Conservation (phyloP, 495 filamentous ascomycete genomes). For the Podospora pseudopauciseta region DNA sequence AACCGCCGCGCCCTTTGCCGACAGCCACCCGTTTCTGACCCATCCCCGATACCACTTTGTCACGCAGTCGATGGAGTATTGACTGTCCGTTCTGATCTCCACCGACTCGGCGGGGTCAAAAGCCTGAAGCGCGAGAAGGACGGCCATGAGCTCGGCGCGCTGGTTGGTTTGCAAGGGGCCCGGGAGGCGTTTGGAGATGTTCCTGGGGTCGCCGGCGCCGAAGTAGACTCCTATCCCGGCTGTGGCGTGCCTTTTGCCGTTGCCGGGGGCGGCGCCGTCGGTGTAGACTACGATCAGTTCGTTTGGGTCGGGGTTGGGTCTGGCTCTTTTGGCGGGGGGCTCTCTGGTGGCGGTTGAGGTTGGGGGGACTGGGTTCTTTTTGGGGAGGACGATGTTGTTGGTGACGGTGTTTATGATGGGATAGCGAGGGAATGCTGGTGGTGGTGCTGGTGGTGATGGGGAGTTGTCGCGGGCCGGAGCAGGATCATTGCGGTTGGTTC, state of each 20-base stretch:
- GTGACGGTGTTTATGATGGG: no score
- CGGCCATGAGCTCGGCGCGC: constrained; percentile 86
- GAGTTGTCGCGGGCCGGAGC: no score
- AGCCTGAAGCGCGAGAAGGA: constrained; percentile 76
- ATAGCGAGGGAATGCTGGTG: no score
- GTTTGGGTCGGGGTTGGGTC: no score
- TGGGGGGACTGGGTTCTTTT: no score
- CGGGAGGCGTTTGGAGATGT: constrained; percentile 77
- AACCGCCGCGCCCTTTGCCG: constrained; percentile 62
- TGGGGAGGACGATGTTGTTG: no score
- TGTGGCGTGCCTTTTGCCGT: constrained; percentile 65
- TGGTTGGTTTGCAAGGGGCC: constrained; percentile 86
- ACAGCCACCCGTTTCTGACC: constrained; percentile 77
- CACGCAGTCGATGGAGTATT: constrained; percentile 84
- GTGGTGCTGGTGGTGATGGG: no score
- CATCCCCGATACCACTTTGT: constrained; percentile 80
- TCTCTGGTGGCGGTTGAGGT: no score
- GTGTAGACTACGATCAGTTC: constrained; percentile 65
- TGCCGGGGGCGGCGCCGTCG: constrained; percentile 77
- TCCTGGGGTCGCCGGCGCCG: constrained; percentile 63
- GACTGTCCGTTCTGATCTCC: constrained; percentile 75
- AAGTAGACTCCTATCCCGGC: constrained; percentile 91
- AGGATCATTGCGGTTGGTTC: no score
- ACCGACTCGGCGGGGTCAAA: constrained; percentile 47
- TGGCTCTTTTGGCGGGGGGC: no score